These are phyloP conservation scores for Cercospora sp. DNA, from an alignment of 2,329 filamentous ascomycete species.

Conservation along the genomic window DNA sequence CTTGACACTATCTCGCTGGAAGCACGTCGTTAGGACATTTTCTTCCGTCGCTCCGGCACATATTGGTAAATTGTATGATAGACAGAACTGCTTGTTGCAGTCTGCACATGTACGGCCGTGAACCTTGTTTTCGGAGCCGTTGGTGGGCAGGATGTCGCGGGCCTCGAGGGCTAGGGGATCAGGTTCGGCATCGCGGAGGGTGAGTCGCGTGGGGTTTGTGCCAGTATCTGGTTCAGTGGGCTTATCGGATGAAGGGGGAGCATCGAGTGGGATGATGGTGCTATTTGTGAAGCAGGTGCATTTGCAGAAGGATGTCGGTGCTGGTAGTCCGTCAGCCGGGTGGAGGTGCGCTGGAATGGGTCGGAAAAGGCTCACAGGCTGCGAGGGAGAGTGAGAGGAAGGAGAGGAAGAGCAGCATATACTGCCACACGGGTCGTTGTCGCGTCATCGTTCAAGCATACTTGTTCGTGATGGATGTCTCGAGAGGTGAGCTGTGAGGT, in stretches of 20 bases:
- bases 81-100: constrained; percentile 67
- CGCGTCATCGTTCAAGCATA: constrained; percentile 6
- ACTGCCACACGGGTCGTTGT: constrained; percentile 25
- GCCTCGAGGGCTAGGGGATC: constrained; percentile 12
- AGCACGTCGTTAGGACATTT: constrained; percentile 66
- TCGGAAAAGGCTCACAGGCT: constrained; percentile 41
- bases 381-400: constrained; percentile 45
- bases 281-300: constrained; percentile 68
- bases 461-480: not conserved
- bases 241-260: constrained; percentile 36
- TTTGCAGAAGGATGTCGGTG: constrained; percentile 68
- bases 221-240: constrained; percentile 18
- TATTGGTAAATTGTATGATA: constrained; percentile 61
- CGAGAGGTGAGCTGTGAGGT: not conserved
- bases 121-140: constrained; percentile 22
- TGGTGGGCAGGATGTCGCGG: constrained; percentile 15
- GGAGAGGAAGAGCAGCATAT: constrained; percentile 33
- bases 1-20: constrained; percentile 67
- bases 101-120: constrained; percentile 57
- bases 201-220: constrained; percentile 14
- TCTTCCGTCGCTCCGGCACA: constrained; percentile 65
- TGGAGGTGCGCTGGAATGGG: not conserved
- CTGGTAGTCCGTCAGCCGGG: constrained; percentile 34
- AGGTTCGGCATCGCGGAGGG: constrained; percentile 23
- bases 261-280: constrained; percentile 65